These are phyloP conservation scores for Phaeotremella fagi DNA, from an alignment of 768 basidiomycete species.

Conservation along the genomic window DNA sequence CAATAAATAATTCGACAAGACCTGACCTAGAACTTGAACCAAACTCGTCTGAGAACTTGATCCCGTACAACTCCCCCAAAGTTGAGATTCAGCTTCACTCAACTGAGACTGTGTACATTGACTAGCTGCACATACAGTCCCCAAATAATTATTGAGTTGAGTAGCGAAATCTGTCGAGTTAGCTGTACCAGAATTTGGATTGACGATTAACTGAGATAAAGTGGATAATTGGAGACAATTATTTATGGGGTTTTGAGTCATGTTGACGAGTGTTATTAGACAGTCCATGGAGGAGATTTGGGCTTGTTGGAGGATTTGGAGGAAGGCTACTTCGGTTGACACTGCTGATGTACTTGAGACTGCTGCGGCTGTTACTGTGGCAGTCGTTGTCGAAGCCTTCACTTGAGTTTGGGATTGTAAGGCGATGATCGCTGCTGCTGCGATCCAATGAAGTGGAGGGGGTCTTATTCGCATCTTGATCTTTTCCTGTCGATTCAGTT, in stretches of 20 bases:
- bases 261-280: conserved; percentile 45
- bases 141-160: conserved; percentile 33
- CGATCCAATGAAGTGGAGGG: too few species aligned
- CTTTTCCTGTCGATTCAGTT: too few species aligned
- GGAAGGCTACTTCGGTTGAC: conserved; percentile 24
- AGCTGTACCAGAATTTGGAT: conserved; percentile 8
- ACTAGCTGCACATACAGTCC: conserved; percentile 19
- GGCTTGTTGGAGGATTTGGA: conserved; percentile 34
- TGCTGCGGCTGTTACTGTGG: not conserved
- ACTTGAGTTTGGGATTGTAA: too few species aligned
- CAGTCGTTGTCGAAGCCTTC: not conserved
- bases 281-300: conserved; percentile 38
- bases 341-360: not conserved
- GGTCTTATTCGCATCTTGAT: too few species aligned
- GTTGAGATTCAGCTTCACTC: conserved; percentile 17
- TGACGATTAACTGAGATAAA: conserved; percentile 29
- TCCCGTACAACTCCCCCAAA: conserved; percentile 22
- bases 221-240: conserved; percentile 36
- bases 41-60: conserved; percentile 13
- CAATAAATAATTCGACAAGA: conserved; percentile 32
- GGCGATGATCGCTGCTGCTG: too few species aligned
- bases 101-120: conserved; percentile 28
- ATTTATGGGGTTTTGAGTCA: conserved; percentile 37
- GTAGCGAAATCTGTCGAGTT: conserved; percentile 23
- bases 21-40: conserved; percentile 22